Evolutionary conservation across 139 green algal genomes (phyloP).

Genomic region (Mesotaenium endlicherianum): DNA sequence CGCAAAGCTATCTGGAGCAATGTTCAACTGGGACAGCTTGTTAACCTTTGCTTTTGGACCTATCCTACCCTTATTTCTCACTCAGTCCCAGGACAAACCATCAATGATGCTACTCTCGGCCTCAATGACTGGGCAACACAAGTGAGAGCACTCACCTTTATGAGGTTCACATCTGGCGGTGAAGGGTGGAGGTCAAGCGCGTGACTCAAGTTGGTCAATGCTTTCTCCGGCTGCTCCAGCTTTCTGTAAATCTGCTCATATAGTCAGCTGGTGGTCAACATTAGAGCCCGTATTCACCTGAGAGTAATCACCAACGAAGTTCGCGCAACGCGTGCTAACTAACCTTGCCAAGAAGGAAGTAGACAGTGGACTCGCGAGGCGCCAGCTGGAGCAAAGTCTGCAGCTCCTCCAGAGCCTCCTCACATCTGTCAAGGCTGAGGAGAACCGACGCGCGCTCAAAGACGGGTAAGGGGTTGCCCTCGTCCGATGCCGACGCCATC

Average conservation of each 20-base stretch:
- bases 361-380: slow-evolving; percentile 80
- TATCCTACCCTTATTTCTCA: background rate
- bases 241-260: slow-evolving; percentile 67
- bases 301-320: background rate
- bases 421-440: slow-evolving; percentile 57
- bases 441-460: slow-evolving; percentile 86
- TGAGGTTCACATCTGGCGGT: slow-evolving; percentile 72
- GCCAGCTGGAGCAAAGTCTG: slow-evolving; percentile 71
- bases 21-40: background rate
- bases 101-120: background rate
- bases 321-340: background rate
- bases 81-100: background rate
- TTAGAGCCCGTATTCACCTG: background rate
- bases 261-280: background rate
- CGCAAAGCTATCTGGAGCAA: background rate
- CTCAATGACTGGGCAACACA: background rate
- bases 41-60: background rate
- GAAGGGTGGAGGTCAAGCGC: slow-evolving; percentile 83
- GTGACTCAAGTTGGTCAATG: slow-evolving; percentile 69
- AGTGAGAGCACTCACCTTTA: slow-evolving; percentile 64
- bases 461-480: slow-evolving; percentile 83
- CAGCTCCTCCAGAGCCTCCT: slow-evolving; percentile 75
- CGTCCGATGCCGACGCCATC: slow-evolving; percentile 74
- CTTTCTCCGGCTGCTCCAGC: slow-evolving; percentile 66
- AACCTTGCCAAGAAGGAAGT: slow-evolving; percentile 79